Evolutionary conservation across 306 rosid genomes (phyloP), one percentile per base, ranked within the genome.

Genomic region (Phaseolus lunatus): DNA sequence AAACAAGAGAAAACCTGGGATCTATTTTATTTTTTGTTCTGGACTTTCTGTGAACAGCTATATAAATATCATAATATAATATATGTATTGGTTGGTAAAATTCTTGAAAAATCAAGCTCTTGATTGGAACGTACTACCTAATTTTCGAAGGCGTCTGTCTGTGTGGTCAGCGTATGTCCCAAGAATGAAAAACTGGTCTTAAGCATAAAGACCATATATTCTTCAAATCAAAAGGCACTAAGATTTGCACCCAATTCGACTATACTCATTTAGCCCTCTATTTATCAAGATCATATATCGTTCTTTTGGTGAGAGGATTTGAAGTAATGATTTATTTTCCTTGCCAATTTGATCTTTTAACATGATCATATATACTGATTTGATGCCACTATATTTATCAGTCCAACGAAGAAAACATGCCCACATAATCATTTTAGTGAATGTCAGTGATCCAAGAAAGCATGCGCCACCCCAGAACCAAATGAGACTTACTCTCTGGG

Each of bases 81-180:
- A 31, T 66, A 16, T 53, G 9, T 43, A n/a, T 39, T 11, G 16
- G 63, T 45, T 26, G 5, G 45, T 59, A 61, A 59, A 48, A 18
- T 75, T 26, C 5, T 43, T 6, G 48, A 18, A 49, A 70, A 61
- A n/a, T 67, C 15, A 31, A 37, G 53, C 53, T 54, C 67, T 44
- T 64, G 49, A 75, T 37, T 33, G 76, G 39, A 29, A 64, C 49
- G 45, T 71, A 20, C 14, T 14, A 45, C 45, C 65, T 64, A 33
- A 31, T 31, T 22, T 64, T 45, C 61, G 19, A 50, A 72, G 57
- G 18, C 67, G 39, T 37, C 45, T 37, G 29, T 39, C 22, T 71
- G 7, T 71, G 33, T 41, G 52, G 54, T 61, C 11, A 41, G 24
- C 33, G 23, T 24, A 16, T 50, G 77, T 48, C 4, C 65, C 14